Conservation (phyloP, 441 rosid species). For the Oxalis stricta region DNA sequence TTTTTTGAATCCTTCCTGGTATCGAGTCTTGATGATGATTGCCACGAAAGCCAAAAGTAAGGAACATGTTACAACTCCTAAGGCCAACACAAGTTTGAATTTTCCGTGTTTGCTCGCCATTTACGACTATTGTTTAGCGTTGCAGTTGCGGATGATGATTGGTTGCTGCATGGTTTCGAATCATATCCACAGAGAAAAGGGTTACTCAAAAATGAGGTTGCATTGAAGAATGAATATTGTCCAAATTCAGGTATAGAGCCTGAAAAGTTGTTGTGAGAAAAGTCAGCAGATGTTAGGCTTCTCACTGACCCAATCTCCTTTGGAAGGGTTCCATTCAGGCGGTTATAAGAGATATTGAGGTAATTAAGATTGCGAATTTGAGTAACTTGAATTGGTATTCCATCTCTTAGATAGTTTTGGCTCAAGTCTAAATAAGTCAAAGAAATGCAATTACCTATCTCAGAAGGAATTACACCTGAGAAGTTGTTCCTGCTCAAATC, state of each 20-base stretch:
- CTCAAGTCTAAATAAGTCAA: slow-evolving; percentile 66
- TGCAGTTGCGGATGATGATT: slow-evolving; percentile 25
- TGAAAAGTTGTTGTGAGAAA: slow-evolving; percentile 69
- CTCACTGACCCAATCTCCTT: slow-evolving; percentile 50
- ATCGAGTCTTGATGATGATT: slow-evolving; percentile 47
- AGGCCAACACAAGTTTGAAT: slow-evolving; percentile 51
- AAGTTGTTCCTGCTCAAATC: slow-evolving; percentile 63
- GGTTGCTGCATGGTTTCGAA: slow-evolving; percentile 35
- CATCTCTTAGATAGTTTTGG: slow-evolving; percentile 65
- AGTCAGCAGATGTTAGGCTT: slow-evolving; percentile 69
- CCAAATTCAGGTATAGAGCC: slow-evolving; percentile 69
- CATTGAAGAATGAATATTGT: slow-evolving; percentile 62
- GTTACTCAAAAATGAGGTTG: slow-evolving; percentile 63
- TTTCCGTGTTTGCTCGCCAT: slow-evolving; percentile 19
- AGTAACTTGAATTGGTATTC: slow-evolving; percentile 47
- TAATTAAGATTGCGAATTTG: slow-evolving; percentile 51
- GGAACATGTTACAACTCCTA: slow-evolving; percentile 53
- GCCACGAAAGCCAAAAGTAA: slow-evolving; percentile 40
- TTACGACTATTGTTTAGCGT: slow-evolving; percentile 19
- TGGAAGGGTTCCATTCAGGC: slow-evolving; percentile 42
- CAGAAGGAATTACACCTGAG: slow-evolving; percentile 47
- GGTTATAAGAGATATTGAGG: slow-evolving; percentile 71
- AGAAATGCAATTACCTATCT: slow-evolving; percentile 44
- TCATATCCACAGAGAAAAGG: slow-evolving; percentile 57
- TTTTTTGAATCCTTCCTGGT: slow-evolving; percentile 27